Conservation (phyloP, 148 eudicot species). For the Fagopyrum homotropicum region DNA sequence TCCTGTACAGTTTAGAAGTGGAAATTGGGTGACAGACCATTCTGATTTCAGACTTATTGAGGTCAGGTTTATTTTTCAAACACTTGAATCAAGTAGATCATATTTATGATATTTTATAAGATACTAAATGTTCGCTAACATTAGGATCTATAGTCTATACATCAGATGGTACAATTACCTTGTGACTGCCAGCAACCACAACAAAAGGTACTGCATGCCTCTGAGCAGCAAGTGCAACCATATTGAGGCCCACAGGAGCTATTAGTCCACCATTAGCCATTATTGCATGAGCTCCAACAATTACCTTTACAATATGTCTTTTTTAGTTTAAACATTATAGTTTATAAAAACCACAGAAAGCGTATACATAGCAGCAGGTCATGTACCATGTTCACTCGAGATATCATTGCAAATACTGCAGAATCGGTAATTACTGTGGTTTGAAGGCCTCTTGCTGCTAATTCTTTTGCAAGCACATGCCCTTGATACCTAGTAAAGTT, state of each 20-base stretch:
- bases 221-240: conserved; percentile 98
- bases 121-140: too few species aligned
- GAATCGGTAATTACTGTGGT: conserved; percentile 96
- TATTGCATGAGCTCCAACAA: conserved; percentile 99
- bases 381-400: conserved; percentile 92
- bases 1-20: too few species aligned
- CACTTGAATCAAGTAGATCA: too few species aligned
- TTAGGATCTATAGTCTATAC: neutral
- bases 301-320: conserved; percentile 42
- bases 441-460: conserved; percentile 82
- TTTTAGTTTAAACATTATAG: neutral
- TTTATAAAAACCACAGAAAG: neutral
- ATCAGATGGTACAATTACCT: conserved; percentile 37
- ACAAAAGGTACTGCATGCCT: conserved; percentile 99
- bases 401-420: conserved; percentile 98
- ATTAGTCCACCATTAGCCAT: conserved; percentile 98
- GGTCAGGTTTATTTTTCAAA: too few species aligned
- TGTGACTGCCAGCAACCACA: conserved; percentile 94
- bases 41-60: too few species aligned
- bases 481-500: conserved; percentile 66
- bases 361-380: neutral
- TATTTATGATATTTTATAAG: too few species aligned
- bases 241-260: conserved; percentile 96
- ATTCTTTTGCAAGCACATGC: conserved; percentile 88
- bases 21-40: too few species aligned